Evolutionary conservation across 192 early-diverging fungal species (phyloP).

Genomic region (Gryganskiella cystojenkinii): DNA sequence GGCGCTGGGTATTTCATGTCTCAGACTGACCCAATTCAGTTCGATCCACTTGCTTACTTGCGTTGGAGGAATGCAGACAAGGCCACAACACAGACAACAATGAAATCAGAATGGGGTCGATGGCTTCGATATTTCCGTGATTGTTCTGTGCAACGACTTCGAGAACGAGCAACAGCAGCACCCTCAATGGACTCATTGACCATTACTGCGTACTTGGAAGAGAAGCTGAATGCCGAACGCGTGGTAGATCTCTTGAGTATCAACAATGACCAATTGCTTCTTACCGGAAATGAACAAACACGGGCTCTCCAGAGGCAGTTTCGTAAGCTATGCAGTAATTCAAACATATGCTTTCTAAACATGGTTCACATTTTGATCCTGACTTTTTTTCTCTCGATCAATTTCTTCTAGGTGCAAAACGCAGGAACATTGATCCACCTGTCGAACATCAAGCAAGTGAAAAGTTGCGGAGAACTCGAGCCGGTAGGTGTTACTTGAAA

Average conservation of each 20-base stretch:
- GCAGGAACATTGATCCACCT: constrained; percentile 11
- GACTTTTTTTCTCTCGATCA: too few relatives aligned
- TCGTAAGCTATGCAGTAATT: constrained; percentile 12
- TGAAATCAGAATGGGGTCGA: constrained; percentile 5
- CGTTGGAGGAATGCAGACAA: constrained; percentile 9
- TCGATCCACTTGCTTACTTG: constrained; percentile 5
- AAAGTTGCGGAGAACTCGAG: not conserved
- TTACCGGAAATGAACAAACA: constrained; percentile 1
- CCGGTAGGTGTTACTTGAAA: constrained; percentile 22
- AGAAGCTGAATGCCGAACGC: constrained; percentile 1
- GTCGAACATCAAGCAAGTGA: constrained; percentile 6
- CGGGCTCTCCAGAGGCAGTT: not conserved
- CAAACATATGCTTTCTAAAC: too few relatives aligned
- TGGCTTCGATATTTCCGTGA: constrained; percentile 6
- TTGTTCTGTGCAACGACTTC: not conserved
- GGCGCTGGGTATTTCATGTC: constrained; percentile 7
- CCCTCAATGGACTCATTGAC: constrained; percentile 5
- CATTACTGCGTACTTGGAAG: not conserved
- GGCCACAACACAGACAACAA: not conserved
- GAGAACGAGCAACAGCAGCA: not conserved
- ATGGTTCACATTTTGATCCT: too few relatives aligned
- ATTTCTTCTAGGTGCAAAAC: constrained; percentile 8
- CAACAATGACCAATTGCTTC: constrained; percentile 3
- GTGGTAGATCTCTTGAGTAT: constrained; percentile 5
- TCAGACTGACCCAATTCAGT: not conserved